Evolutionary conservation across 495 filamentous ascomycete species (phyloP).

Genomic region (Aspergillus panamensis): DNA sequence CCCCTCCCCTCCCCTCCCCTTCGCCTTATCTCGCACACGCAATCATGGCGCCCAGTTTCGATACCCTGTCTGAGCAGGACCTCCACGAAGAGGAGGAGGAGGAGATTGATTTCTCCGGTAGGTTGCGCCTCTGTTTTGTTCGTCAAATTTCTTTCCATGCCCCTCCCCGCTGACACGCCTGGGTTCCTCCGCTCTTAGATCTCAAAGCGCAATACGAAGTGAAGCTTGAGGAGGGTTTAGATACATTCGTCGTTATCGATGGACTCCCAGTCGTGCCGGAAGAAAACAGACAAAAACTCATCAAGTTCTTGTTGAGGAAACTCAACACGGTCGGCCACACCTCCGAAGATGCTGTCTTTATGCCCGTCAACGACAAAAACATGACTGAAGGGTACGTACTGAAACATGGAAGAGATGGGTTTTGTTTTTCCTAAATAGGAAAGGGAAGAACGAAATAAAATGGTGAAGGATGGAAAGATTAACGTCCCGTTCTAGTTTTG

Average conservation of each 20-base stretch:
- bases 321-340: slow-evolving; percentile 78
- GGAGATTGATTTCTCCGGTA: slow-evolving; percentile 86
- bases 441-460: background rate
- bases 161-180: slow-evolving; percentile 30
- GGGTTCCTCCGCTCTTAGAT: slow-evolving; percentile 48
- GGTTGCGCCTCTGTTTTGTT: slow-evolving; percentile 25
- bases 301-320: slow-evolving; percentile 93
- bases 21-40: slow-evolving; percentile 8
- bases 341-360: slow-evolving; percentile 81
- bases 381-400: slow-evolving; percentile 74
- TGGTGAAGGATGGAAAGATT: slow-evolving; percentile 12
- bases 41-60: slow-evolving; percentile 71
- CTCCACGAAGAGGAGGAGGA: slow-evolving; percentile 82
- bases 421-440: background rate
- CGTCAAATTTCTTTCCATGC: slow-evolving; percentile 16
- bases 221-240: slow-evolving; percentile 89
- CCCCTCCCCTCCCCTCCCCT: background rate
- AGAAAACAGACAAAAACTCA: slow-evolving; percentile 80
- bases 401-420: background rate
- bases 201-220: slow-evolving; percentile 90
- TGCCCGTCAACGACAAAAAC: slow-evolving; percentile 82
- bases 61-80: slow-evolving; percentile 72
- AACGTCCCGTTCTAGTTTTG: slow-evolving; percentile 55
- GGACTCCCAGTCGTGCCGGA: slow-evolving; percentile 81
- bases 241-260: slow-evolving; percentile 93